Base-by-base conservation (phyloP, 2,329 filamentous ascomycete species). In the Dactylella cylindrospora region DNA sequence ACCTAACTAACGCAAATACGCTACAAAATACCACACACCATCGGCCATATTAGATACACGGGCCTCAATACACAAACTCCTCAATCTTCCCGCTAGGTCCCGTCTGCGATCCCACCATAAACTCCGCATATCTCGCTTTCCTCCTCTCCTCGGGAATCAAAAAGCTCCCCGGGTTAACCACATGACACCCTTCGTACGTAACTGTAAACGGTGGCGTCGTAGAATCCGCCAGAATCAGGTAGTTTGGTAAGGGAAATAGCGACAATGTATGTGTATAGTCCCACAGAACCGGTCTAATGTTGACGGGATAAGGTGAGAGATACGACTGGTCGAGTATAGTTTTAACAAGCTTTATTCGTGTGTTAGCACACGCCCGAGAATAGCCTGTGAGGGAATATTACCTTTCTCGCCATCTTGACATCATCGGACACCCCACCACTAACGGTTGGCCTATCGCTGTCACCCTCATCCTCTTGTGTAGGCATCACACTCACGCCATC, bases 141-240 rank as follows among this genome's bases (percentile, higher is more conserved):
- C 84, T 83, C 65, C 82, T 80, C 47, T 84, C 79, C 0, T 84
- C 85, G 0, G 81, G 76, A 0, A 88, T 83, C 19, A 94, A 78
- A 43, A 98, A 73, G 41, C 80, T 79, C 4, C 90, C 89, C 0
- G 93, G 90, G 71, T 98, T 98, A 80, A 98, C 84, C 26, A 96
- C 90, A 74, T 93, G 88, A 70, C 93, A 97, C 0, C 90, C 91
- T 73, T 95, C 91, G 70, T 97, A 97, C 10, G 88, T 95, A 66
- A 96, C 77, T 49, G 85, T 86, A 70, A 95, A 98, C 0, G 89
- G 80, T 10, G 87, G 84, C 7, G 85, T 84, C 33, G 90, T 88
- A 0, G 85, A 78, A 73, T 98, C 93, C 1, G 89, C 84, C 3
- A 98, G 74, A 12, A 94, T 81, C 70, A 97, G 49, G 32, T 67